phyloP scores from a whole-genome alignment of 495 filamentous ascomycete species.

The Amphirosellinia nigrospora region DNA sequence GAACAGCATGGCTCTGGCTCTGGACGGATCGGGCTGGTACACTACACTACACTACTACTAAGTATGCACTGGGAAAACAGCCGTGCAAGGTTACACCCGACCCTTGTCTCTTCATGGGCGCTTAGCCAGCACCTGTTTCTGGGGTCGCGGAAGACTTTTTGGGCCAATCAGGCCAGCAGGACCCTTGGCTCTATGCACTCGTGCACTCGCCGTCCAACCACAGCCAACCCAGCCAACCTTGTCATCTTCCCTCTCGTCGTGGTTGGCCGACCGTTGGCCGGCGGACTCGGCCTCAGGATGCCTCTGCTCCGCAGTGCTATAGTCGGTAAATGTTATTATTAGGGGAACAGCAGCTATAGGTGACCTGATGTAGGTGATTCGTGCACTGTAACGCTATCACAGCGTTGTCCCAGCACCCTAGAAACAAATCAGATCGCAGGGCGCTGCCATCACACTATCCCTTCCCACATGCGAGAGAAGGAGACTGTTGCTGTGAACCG shows the following conservation, averaged over 20 bases:
- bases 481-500: slow-evolving; percentile 33
- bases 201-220: slow-evolving; percentile 32
- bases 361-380: slow-evolving; percentile 27
- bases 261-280: slow-evolving; percentile 28
- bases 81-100: slow-evolving; percentile 24
- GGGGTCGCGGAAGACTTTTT: slow-evolving; percentile 29
- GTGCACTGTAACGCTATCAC: slow-evolving; percentile 28
- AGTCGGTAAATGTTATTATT: slow-evolving; percentile 28
- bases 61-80: slow-evolving; percentile 8
- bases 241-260: slow-evolving; percentile 9
- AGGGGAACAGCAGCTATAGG: slow-evolving; percentile 18
- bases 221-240: slow-evolving; percentile 22
- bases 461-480: slow-evolving; percentile 26
- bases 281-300: slow-evolving; percentile 15
- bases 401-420: slow-evolving; percentile 31
- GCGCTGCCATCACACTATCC: slow-evolving; percentile 37
- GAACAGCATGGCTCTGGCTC: not conserved
- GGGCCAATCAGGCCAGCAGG: slow-evolving; percentile 20
- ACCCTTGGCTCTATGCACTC: slow-evolving; percentile 23
- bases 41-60: not conserved
- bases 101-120: slow-evolving; percentile 34
- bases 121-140: slow-evolving; percentile 37
- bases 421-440: slow-evolving; percentile 42
- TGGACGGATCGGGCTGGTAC: slow-evolving; percentile 25
- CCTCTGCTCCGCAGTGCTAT: slow-evolving; percentile 22